Conservation (phyloP, 164 flowering plant genomes). For the Magnolia changhungtana region DNA sequence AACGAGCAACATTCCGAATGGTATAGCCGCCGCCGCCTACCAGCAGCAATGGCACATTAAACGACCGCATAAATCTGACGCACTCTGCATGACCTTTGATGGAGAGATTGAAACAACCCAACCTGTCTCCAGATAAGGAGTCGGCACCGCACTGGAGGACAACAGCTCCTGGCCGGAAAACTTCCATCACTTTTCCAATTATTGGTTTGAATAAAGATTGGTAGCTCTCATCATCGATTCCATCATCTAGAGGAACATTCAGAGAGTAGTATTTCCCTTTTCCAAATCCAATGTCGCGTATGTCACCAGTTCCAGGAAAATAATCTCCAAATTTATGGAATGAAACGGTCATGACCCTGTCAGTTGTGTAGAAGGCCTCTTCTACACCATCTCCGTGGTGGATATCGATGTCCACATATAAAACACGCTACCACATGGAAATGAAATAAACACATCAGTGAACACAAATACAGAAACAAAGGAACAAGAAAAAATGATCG, state of each 20-base stretch:
- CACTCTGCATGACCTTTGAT: slow-evolving; percentile 80
- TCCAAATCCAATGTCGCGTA: slow-evolving; percentile 44
- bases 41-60: slow-evolving; percentile 68
- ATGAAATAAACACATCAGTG: not conserved
- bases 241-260: slow-evolving; percentile 59
- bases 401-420: slow-evolving; percentile 59
- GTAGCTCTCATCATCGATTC: slow-evolving; percentile 58
- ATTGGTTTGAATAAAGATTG: slow-evolving; percentile 56
- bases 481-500: not conserved
- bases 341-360: slow-evolving; percentile 67
- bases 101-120: slow-evolving; percentile 79
- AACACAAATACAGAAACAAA: not conserved
- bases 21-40: slow-evolving; percentile 83
- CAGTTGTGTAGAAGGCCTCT: slow-evolving; percentile 62
- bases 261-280: slow-evolving; percentile 55
- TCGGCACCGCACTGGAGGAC: slow-evolving; percentile 82
- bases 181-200: slow-evolving; percentile 70
- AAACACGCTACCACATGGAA: slow-evolving; percentile 39
- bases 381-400: slow-evolving; percentile 74
- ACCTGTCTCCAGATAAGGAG: slow-evolving; percentile 67
- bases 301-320: slow-evolving; percentile 60
- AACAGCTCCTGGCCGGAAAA: slow-evolving; percentile 70
- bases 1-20: slow-evolving; percentile 78
- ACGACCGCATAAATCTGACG: slow-evolving; percentile 68
- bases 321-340: slow-evolving; percentile 66